phyloP scores from a whole-genome alignment of 495 filamentous ascomycete genomes.

The Talaromyces proteolyticus region DNA sequence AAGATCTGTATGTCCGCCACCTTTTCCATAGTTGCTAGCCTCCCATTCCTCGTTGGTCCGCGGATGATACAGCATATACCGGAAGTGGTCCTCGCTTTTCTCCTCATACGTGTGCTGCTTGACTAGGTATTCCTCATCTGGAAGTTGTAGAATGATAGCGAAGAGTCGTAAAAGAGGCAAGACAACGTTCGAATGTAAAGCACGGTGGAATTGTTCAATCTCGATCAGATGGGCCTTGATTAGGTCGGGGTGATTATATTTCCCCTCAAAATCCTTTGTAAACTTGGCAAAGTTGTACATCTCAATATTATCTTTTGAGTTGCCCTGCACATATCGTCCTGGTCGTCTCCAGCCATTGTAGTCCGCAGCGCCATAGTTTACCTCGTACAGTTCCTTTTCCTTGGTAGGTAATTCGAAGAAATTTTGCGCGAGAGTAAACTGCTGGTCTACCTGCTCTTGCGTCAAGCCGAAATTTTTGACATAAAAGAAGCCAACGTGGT shows the following conservation, averaged over 20 bases:
- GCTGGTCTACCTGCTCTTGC: slow-evolving; percentile 49
- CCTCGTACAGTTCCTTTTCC: slow-evolving; percentile 47
- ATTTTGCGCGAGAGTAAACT: slow-evolving; percentile 49
- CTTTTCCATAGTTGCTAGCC: slow-evolving; percentile 24
- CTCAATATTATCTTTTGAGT: slow-evolving; percentile 36
- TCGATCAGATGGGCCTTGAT: slow-evolving; percentile 29
- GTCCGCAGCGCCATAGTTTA: slow-evolving; percentile 37
- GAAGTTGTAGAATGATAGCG: slow-evolving; percentile 44
- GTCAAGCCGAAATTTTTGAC: slow-evolving; percentile 48
- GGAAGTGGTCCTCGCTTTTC: slow-evolving; percentile 43
- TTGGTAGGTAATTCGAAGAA: slow-evolving; percentile 50
- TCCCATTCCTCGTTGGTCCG: slow-evolving; percentile 37
- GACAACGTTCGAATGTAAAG: slow-evolving; percentile 42
- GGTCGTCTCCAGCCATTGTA: slow-evolving; percentile 33
- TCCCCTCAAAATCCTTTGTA: slow-evolving; percentile 31
- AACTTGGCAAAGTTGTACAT: slow-evolving; percentile 50
- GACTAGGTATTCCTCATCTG: slow-evolving; percentile 42
- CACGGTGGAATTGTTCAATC: slow-evolving; percentile 41
- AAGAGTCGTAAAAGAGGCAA: slow-evolving; percentile 44
- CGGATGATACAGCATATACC: slow-evolving; percentile 47
- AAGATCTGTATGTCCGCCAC: slow-evolving; percentile 31
- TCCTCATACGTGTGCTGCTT: slow-evolving; percentile 40
- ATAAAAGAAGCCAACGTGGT: slow-evolving; percentile 50
- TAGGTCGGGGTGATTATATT: slow-evolving; percentile 32
- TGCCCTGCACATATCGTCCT: slow-evolving; percentile 25